phyloP scores from a whole-genome alignment of 2,329 filamentous ascomycete species.

The Phaeophleospora eucalypticola region DNA sequence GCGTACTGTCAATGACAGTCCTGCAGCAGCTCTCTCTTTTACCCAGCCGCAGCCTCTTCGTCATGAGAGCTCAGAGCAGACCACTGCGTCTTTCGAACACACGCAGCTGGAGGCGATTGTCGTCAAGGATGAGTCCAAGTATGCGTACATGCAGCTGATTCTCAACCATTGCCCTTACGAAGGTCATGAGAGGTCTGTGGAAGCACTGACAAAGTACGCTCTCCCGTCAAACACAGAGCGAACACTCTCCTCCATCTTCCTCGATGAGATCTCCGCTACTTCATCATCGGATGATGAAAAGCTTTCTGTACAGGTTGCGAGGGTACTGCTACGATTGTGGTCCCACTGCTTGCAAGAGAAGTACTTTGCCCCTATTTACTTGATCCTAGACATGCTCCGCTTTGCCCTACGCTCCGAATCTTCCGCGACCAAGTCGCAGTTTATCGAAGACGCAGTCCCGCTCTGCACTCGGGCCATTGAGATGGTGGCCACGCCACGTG shows the following conservation, averaged over 20 bases:
- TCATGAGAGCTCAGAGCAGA: conserved; percentile 21
- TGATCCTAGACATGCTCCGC: conserved; percentile 61
- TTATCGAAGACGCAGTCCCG: conserved; percentile 54
- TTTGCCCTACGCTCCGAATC: conserved; percentile 62
- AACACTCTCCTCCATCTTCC: conserved; percentile 63
- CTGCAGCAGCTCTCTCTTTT: conserved; percentile 49
- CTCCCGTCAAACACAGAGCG: conserved; percentile 61
- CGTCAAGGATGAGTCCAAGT: conserved; percentile 18
- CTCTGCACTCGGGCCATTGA: conserved; percentile 46
- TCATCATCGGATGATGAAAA: conserved; percentile 47
- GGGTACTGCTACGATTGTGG: conserved; percentile 65
- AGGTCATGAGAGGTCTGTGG: conserved; percentile 60
- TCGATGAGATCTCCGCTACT: conserved; percentile 61
- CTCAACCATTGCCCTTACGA: conserved; percentile 58
- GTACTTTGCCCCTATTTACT: conserved; percentile 59
- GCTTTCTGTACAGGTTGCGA: conserved; percentile 61
- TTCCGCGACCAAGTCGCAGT: conserved; percentile 53
- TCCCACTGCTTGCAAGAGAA: conserved; percentile 61
- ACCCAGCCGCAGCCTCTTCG: conserved; percentile 21
- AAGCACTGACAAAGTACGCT: conserved; percentile 60
- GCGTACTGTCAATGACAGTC: conserved; percentile 60
- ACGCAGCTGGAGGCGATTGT: conserved; percentile 1
- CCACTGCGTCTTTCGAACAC: conserved; percentile 8
- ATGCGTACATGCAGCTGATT: conserved; percentile 54
- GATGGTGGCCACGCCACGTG: conserved; percentile 51